Conservation (phyloP, 345 rosid genomes). For the Pistacia integerrima region DNA sequence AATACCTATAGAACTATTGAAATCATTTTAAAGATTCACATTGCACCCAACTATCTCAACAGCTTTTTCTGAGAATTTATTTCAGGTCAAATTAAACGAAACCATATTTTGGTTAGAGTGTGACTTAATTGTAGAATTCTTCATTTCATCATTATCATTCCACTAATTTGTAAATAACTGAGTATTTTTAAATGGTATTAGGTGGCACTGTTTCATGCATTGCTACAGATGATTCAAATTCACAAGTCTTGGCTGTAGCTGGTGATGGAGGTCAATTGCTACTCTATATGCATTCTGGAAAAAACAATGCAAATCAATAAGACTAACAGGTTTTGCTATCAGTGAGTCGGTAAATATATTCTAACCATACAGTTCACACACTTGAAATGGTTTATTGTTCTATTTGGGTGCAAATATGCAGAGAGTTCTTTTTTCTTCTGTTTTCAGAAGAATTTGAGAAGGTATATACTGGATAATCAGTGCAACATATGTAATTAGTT, state of each 20-base stretch:
- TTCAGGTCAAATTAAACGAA: not conserved
- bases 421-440: not conserved
- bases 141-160: not conserved
- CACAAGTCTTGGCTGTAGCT: constrained; percentile 53
- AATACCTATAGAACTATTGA: not conserved
- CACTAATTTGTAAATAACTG: not conserved
- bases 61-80: not conserved
- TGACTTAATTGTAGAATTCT: not conserved
- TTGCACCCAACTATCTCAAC: not conserved
- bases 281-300: constrained; percentile 44
- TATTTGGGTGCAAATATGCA: not conserved
- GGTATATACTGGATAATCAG: too few species aligned
- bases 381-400: not conserved
- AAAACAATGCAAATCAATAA: not conserved
- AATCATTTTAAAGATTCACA: not conserved
- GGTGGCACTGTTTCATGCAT: constrained; percentile 69
- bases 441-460: too few species aligned
- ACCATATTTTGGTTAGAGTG: not conserved
- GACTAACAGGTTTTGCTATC: not conserved
- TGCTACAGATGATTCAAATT: constrained; percentile 59
- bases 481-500: too few species aligned
- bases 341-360: not conserved
- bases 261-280: constrained; percentile 66
- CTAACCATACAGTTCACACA: not conserved
- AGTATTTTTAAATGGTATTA: constrained; percentile 27